Evolutionary conservation across 2,329 filamentous ascomycete species (phyloP).

Genomic region (Stachybotrys elegans): DNA sequence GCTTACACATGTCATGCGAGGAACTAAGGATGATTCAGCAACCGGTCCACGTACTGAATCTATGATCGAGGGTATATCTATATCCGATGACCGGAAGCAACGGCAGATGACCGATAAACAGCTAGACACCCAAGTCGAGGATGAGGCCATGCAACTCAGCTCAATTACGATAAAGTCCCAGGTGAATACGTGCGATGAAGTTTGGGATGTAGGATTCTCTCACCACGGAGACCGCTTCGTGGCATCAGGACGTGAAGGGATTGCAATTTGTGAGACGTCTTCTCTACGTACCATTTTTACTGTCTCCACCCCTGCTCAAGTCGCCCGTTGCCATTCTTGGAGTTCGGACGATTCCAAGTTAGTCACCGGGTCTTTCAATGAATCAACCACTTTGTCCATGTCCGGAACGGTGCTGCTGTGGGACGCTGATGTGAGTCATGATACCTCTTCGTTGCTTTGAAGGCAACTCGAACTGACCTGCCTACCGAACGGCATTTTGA

Average conservation of each 20-base stretch:
- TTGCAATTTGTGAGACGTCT: neutral
- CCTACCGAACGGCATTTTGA: too few relatives aligned
- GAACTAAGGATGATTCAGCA: neutral
- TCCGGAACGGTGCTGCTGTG: too few relatives aligned
- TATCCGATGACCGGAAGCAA: too few relatives aligned
- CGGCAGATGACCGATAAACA: neutral
- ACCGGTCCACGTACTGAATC: too few relatives aligned
- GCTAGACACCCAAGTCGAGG: neutral
- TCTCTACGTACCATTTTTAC: neutral
- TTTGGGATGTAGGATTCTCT: neutral
- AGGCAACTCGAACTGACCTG: too few relatives aligned
- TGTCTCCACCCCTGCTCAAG: neutral
- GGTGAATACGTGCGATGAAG: neutral
- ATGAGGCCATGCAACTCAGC: neutral
- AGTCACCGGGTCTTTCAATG: neutral
- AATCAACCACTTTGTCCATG: neutral
- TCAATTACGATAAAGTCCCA: neutral
- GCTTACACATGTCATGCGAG: neutral
- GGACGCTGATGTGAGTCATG: neutral
- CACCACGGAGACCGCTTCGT: neutral
- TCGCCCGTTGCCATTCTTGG: neutral
- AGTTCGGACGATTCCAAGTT: neutral
- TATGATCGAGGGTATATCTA: too few relatives aligned
- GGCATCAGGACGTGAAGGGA: neutral
- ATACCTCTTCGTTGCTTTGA: too few relatives aligned